A percentile compares a stretch with the other conserved stretches of the same genome.
Evolutionary conservation across 148 eudicot species (phyloP).

Genomic region (Vaccinium vitisidaea): DNA sequence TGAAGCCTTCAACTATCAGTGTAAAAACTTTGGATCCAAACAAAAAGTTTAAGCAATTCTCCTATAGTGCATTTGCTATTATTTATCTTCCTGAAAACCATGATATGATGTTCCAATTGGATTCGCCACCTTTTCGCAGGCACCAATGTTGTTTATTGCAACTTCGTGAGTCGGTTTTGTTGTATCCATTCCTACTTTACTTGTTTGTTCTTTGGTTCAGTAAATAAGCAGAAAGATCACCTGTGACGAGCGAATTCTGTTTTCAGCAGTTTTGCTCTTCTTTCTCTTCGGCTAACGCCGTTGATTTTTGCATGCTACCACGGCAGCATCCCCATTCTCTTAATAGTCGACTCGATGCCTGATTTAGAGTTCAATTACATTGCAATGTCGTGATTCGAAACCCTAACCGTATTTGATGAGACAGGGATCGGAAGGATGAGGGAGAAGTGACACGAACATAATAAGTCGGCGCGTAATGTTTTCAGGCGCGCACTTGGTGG

Average conservation of each 20-base stretch:
- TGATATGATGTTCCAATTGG: neutral
- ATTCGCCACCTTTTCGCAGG: neutral
- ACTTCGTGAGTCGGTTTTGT: neutral
- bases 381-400: neutral
- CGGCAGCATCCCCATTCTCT: neutral
- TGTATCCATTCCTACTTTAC: neutral
- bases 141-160: neutral
- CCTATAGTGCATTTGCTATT: neutral
- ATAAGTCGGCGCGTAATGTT: too few species aligned
- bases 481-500: too few species aligned
- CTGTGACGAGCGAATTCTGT: neutral
- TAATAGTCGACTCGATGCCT: neutral
- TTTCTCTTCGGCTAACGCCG: neutral
- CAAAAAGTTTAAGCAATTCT: neutral
- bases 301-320: neutral
- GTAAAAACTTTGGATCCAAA: neutral
- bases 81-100: too few species aligned
- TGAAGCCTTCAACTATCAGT: neutral
- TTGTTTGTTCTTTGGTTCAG: neutral
- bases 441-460: neutral
- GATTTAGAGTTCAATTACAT: neutral
- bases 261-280: neutral
- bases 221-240: neutral
- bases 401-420: neutral
- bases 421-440: neutral